Evolutionary conservation across 2,329 filamentous ascomycete species (phyloP), one percentile per base, ranked within the genome.

Genomic region (Hymenoscyphus occultus): DNA sequence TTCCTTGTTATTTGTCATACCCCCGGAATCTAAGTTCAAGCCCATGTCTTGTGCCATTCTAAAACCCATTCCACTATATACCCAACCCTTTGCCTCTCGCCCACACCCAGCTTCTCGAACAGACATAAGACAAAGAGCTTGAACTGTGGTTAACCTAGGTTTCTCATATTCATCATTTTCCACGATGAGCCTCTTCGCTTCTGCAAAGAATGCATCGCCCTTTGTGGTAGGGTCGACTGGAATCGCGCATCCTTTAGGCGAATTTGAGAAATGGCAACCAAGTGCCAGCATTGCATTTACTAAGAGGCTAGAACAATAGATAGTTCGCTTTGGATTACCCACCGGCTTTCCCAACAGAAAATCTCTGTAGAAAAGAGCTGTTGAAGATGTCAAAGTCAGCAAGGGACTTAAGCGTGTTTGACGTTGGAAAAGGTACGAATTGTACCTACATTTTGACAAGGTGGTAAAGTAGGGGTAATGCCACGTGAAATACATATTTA

Each of bases 11-110:
- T 80, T 82, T 4, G 84, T 83, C 65, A 92, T 83, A 9, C 86
- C 86, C 19, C 86, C 85, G 0, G 90, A 86, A 73, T 97, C 91
- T 19, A 97, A 85, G 73, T 97, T 96, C 62, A 99, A 82, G 0
- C 95, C 95, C 68, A 99, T 85, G 73, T 99, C 95, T 76, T 90
- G 91, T 0, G 93, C 94, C 94, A 99, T 98, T 56, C 95, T 89
- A 76, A 99, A 98, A 73, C 91, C 95, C 91, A 99, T 97, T 60
- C 95, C 94, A 73, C 92, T 97, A 77, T 98, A 98, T 3, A 97
- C 93, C 95, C 95, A 99, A 0, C 95, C 95, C 77, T 95, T 96
- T 48, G 92, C 92, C 78, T 98, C 95, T 54, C 94, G 85, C 0
- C 92, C 94, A 76, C 94, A 98, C 0, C 95, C 95, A 2, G 94